A percentile compares a stretch with the other conserved stretches of the same genome.
Evolutionary conservation across 108 stramenopile species (phyloP).

Genomic region (Bacterosira constricta): DNA sequence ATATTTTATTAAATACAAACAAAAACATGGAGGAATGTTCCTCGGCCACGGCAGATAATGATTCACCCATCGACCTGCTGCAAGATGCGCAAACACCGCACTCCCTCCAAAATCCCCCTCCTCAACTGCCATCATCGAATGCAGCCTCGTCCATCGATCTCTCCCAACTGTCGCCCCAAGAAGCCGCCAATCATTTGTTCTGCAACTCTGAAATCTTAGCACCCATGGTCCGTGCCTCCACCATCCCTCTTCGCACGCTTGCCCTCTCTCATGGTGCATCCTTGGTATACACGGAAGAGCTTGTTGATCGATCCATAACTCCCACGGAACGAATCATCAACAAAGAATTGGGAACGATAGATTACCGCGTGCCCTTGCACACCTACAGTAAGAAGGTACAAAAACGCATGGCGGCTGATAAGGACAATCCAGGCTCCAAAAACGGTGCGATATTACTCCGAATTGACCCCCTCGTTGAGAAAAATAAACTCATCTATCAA

Average conservation of each 20-base stretch:
- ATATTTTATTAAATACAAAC: not conserved
- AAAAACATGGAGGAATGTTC: not conserved
- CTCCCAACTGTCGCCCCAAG: conserved; percentile 13
- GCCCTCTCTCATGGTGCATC: conserved; percentile 91
- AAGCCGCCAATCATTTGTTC: conserved; percentile 34
- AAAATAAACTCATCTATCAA: conserved; percentile 87
- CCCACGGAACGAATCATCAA: conserved; percentile 72
- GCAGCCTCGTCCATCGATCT: not conserved
- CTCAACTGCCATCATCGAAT: not conserved
- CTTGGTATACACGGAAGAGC: conserved; percentile 93
- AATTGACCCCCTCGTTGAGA: conserved; percentile 76
- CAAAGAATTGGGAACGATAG: conserved; percentile 75
- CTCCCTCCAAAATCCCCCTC: not conserved
- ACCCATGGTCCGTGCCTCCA: conserved; percentile 93
- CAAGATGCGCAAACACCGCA: not conserved
- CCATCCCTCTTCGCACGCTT: conserved; percentile 88
- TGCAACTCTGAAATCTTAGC: conserved; percentile 62
- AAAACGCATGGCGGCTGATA: conserved; percentile 48
- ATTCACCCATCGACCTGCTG: not conserved
- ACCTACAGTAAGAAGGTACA: conserved; percentile 59
- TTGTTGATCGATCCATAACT: conserved; percentile 88
- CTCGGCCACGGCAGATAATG: too few relatives aligned
- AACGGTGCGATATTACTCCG: conserved; percentile 60
- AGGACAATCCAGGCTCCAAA: conserved; percentile 42
- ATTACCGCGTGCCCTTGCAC: conserved; percentile 73